Evolutionary conservation across 2,329 filamentous ascomycete species (phyloP), one percentile per base, ranked within the genome.

Genomic region (Colletotrichum shisoi): DNA sequence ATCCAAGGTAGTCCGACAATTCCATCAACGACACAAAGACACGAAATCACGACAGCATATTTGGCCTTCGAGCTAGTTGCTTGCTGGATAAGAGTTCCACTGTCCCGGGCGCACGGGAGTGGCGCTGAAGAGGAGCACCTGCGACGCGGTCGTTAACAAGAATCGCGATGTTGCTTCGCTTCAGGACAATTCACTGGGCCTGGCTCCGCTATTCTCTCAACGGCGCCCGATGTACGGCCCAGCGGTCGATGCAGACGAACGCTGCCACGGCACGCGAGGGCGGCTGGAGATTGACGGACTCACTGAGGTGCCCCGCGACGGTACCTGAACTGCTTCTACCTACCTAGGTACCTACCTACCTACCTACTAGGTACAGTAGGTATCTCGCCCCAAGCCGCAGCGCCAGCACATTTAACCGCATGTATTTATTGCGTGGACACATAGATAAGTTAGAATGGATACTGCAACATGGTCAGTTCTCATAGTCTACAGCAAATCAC

Each of bases 241-340:
- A 46, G 31, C 40, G 27, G 12, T 46, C 63, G 58, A 63, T 63
- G 45, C 27, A 15, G 27, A 46, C 24, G 31, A 49, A n/a, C 34
- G 40, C 42, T 61, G 42, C 31, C 8, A 49, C 24, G 37, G 45
- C 46, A 46, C 27, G 46, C 46, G 62, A 64, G 62, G 42, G 37
- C 13, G 40, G 27, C 24, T 45, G 39, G 48, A 57, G 51, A 62
- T 45, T 62, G 58, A 58, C 51, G 37, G 44, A 56, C 51, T 62
- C 34, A 58, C 51, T 54, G 63, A 21, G 34, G 13, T 11, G 52
- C 51, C 59, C 63, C 63, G 45, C 27, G 45, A 31, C 45, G 39
- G 63, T 57, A 53, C 63, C 44, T 66, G 63, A 62, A 49, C 51
- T 17, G 42, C 34, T 53, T 37, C 37, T 21, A 45, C 34, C 34